Base-by-base conservation (phyloP, 2,329 filamentous ascomycete genomes). In the Penicillium sp. region DNA sequence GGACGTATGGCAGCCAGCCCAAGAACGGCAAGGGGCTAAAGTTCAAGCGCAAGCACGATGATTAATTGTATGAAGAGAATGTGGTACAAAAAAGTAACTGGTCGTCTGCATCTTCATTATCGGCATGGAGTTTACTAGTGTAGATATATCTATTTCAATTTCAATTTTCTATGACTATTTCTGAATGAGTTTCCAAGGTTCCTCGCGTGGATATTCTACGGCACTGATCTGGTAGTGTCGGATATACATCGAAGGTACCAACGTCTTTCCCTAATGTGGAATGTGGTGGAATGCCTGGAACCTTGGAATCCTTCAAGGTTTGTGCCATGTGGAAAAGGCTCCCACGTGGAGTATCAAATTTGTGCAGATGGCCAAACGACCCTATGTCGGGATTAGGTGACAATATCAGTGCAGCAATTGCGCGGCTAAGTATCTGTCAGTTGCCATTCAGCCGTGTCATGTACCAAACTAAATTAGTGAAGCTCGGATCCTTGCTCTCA, bases 1-100 rank as follows among this genome's bases (percentile, higher is more conserved):
- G 85, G 63, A 79, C 81, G 9, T 93, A 92, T 65, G 89, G 89
- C 42, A 89, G 86, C 63, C 88, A 95, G 73, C 87, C 87, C 29
- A 79, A 78, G 28, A 52, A 60, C 37, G 54, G 56, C 63, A 86
- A 88, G 70, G 76, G 72, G 18, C 70, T 76, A 59, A 78, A 77
- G 61, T 81, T 79, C 64, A 78, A 79, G 68, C 72, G 76, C 41
- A 77, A 73, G 61, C 61, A 66, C 48, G 62, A 68, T 23, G 65
- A 73, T 50, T 61, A 47, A 53, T 58, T 58, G 54, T 60, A 58
- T 53, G 52, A 56, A 47, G 45, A 44, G 44, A 50, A 52, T 47
- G 44, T 41, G 33, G 44, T 33, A 46, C 42, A 47, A 62, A 60
- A 60, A 62, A 61, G 58, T 60, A 54, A 49, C 49, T 52, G 46